Percentiles rank a stretch among this genome's conserved stretches.
Conservation (phyloP, 2,329 filamentous ascomycete genomes). For the Penicillium psychrosexuale region DNA sequence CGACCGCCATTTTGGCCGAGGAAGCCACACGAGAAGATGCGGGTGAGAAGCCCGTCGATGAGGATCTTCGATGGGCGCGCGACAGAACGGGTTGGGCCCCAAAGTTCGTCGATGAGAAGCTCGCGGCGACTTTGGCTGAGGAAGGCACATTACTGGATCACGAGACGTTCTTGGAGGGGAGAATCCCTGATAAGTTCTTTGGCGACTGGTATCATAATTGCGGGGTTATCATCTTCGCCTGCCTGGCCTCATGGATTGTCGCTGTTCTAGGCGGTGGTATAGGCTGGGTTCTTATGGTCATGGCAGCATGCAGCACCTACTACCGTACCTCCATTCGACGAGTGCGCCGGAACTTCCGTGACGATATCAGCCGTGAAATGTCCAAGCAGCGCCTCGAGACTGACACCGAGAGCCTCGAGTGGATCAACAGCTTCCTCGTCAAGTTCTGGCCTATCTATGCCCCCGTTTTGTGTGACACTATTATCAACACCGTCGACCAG, state of each 20-base stretch:
- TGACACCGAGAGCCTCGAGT: slow-evolving; percentile 89
- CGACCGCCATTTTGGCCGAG: slow-evolving; percentile 46
- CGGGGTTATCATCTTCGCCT: slow-evolving; percentile 89
- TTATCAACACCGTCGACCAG: slow-evolving; percentile 93
- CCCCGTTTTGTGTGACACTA: slow-evolving; percentile 84
- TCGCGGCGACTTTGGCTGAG: slow-evolving; percentile 53
- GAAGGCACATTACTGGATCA: slow-evolving; percentile 75
- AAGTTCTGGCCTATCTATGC: slow-evolving; percentile 99
- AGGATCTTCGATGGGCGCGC: slow-evolving; percentile 56
- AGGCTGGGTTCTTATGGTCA: slow-evolving; percentile 88
- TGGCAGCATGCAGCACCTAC: slow-evolving; percentile 90
- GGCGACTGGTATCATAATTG: slow-evolving; percentile 99
- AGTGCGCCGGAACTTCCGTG: slow-evolving; percentile 90
- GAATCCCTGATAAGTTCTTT: slow-evolving; percentile 83
- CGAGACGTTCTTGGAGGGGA: slow-evolving; percentile 78
- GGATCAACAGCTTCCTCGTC: slow-evolving; percentile 98
- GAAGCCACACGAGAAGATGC: slow-evolving; percentile 55
- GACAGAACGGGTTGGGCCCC: slow-evolving; percentile 82
- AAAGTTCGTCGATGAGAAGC: slow-evolving; percentile 63
- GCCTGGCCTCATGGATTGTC: slow-evolving; percentile 83
- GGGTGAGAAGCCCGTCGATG: slow-evolving; percentile 48
- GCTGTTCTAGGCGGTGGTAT: slow-evolving; percentile 87
- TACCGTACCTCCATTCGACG: slow-evolving; percentile 93
- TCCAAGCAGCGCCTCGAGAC: slow-evolving; percentile 82
- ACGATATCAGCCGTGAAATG: slow-evolving; percentile 88